These are phyloP conservation scores for Ziziphus jujuba DNA, from an alignment of 306 rosid genomes.

Conservation along the genomic window DNA sequence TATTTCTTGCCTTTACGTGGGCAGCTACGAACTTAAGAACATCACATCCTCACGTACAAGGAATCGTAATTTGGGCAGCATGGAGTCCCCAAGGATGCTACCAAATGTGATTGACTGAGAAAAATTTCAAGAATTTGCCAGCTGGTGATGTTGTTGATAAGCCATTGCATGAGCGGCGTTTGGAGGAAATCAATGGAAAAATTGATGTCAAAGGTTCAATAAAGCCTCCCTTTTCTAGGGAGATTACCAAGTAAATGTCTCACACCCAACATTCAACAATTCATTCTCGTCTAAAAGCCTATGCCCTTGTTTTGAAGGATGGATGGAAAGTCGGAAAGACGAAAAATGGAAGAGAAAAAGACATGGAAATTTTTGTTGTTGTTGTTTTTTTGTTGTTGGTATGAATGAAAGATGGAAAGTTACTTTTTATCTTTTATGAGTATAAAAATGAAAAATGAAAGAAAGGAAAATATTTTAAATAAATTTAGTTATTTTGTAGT, in stretches of 20 bases:
- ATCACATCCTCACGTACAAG: conserved; percentile 62
- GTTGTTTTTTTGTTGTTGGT: too few relatives aligned
- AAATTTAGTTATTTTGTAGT: too few relatives aligned
- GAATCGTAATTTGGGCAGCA: conserved; percentile 65
- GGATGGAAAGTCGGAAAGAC: too few relatives aligned
- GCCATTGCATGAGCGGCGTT: conserved; percentile 56
- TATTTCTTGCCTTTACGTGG: not conserved
- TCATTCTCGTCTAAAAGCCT: conserved; percentile 21
- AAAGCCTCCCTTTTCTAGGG: conserved; percentile 45
- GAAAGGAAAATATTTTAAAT: too few relatives aligned
- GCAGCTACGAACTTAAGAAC: conserved; percentile 39
- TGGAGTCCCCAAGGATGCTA: conserved; percentile 53
- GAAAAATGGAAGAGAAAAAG: too few relatives aligned
- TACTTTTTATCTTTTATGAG: too few relatives aligned
- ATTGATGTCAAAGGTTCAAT: conserved; percentile 33
- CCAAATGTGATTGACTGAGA: conserved; percentile 58
- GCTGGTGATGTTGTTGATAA: conserved; percentile 72
- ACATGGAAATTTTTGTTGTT: too few relatives aligned
- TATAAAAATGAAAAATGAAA: too few relatives aligned
- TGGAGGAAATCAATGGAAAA: conserved; percentile 2
- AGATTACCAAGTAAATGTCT: conserved; percentile 35
- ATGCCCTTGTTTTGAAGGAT: too few relatives aligned
- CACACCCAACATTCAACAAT: conserved; percentile 17
- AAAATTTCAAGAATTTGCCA: conserved; percentile 59
- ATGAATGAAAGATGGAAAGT: too few relatives aligned